phyloP scores from a whole-genome alignment of 192 early-diverging fungal species.

The Linnemannia exigua region DNA sequence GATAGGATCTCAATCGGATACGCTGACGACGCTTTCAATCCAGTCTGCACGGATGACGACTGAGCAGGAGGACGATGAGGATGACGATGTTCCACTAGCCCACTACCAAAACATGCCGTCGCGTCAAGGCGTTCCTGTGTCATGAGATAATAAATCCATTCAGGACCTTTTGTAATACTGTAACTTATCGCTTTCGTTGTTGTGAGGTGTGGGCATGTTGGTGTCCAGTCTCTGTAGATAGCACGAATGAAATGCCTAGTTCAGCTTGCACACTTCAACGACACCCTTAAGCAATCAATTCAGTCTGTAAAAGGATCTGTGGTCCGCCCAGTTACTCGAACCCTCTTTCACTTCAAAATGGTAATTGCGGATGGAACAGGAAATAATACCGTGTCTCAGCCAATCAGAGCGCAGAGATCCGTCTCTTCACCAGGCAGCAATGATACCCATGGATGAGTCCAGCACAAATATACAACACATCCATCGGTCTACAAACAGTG shows the following conservation, averaged over 20 bases:
- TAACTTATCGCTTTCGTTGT: not conserved
- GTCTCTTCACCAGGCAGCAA: not conserved
- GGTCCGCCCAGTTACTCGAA: slow-evolving; percentile 21
- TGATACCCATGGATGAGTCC: slow-evolving; percentile 7
- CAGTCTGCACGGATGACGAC: slow-evolving; percentile 14
- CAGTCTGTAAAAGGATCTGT: slow-evolving; percentile 8
- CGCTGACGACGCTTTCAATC: slow-evolving; percentile 34
- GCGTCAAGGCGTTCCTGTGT: slow-evolving; percentile 29
- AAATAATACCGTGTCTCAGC: slow-evolving; percentile 10
- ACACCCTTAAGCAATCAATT: not conserved
- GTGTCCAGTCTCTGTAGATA: too few species aligned
- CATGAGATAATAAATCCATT: slow-evolving; percentile 13
- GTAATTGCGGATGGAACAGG: slow-evolving; percentile 19
- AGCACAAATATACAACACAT: not conserved
- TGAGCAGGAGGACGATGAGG: slow-evolving; percentile 58
- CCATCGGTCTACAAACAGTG: slow-evolving; percentile 10
- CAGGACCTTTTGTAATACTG: not conserved
- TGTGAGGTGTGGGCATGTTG: too few species aligned
- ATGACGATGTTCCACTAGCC: slow-evolving; percentile 76
- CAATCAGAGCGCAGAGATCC: slow-evolving; percentile 35
- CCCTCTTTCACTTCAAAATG: slow-evolving; percentile 54
- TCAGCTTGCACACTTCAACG: too few species aligned
- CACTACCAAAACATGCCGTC: slow-evolving; percentile 61
- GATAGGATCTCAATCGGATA: slow-evolving; percentile 45
- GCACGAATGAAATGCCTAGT: too few species aligned